Evolutionary conservation across 345 rosid genomes (phyloP), one percentile per base, ranked within the genome.

Genomic region (Gossypium raimondii): DNA sequence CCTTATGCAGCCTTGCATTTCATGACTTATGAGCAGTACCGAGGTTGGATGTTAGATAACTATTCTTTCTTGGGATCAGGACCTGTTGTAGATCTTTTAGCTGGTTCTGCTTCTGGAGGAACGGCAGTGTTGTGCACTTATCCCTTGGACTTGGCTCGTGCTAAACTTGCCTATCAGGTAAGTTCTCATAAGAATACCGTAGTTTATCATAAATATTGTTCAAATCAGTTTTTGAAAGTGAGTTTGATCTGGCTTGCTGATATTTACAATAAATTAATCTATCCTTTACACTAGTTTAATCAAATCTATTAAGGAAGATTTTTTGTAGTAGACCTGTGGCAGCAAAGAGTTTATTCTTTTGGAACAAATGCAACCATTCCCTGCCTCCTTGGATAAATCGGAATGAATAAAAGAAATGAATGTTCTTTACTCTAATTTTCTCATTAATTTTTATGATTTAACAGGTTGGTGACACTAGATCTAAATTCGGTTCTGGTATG

Each of bases 1-100:
- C 99, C 99, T 66, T 94, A 94, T 80, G 99, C 99, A 0, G 98
- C 99, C 51, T 82, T 94, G 55, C 99, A 94, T 85, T 94, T 91
- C 84, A 94, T 94, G 98, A 84, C 97, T 11, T 94, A 94, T 44
- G 99, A 94, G 85, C 87, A 86, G 78, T 94, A 94, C 76, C 97
- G 98, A 34, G 84, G 82, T 79, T 94, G 96, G 93, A 91, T 94
- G 67, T 81, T 94, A 86, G 82, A 91, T 80, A 91, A 93, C 48
- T 85, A 81, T 71, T 76, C 88, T n/a, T 80, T 86, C 20, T 53
- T 92, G 24, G 99, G 98, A 72, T 86, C 99, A 69, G 97, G 99
- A 47, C 97, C 98, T 43, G 77, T 93, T 67, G 75, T 93, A 70
- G 99, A 94, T 89, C 91, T 94, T 44, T 77, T 94, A 76, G 99